Percentiles rank a stretch among this genome's conserved stretches.
Evolutionary conservation across 768 basidiomycete species (phyloP).

Genomic region (Termitomyces sp.): DNA sequence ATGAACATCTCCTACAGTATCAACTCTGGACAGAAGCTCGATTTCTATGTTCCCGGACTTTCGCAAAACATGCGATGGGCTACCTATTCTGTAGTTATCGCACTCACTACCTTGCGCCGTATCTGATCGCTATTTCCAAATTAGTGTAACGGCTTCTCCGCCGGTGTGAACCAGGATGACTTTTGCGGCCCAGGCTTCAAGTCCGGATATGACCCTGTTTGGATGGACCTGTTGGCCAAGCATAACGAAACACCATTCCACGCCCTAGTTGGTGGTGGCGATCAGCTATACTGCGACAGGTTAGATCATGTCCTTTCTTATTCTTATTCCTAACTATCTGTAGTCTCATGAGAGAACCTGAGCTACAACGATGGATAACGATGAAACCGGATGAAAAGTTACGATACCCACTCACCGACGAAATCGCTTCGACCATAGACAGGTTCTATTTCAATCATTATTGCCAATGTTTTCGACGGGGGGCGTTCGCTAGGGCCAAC

Average conservation of each 20-base stretch:
- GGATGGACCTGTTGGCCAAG: slow-evolving; percentile 86
- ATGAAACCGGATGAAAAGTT: slow-evolving; percentile 59
- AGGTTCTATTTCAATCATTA: slow-evolving; percentile 91
- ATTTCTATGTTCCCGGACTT: slow-evolving; percentile 81
- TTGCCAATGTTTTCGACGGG: slow-evolving; percentile 79
- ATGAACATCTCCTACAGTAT: slow-evolving; percentile 79
- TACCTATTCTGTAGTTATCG: slow-evolving; percentile 63
- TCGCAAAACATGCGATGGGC: slow-evolving; percentile 90
- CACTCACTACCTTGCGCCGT: not conserved
- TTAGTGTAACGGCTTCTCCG: slow-evolving; percentile 86
- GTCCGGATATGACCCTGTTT: slow-evolving; percentile 86
- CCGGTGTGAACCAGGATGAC: slow-evolving; percentile 86
- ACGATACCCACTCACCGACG: slow-evolving; percentile 56
- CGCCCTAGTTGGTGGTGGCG: slow-evolving; percentile 89
- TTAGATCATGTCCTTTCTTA: slow-evolving; percentile 27
- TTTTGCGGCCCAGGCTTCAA: slow-evolving; percentile 80
- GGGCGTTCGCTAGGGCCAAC: slow-evolving; percentile 90
- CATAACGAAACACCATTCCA: slow-evolving; percentile 85
- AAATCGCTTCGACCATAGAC: slow-evolving; percentile 75
- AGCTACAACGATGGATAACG: slow-evolving; percentile 83
- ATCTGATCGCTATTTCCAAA: slow-evolving; percentile 4
- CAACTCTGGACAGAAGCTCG: slow-evolving; percentile 73
- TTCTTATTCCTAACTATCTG: not conserved
- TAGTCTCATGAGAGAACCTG: slow-evolving; percentile 82
- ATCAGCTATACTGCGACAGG: slow-evolving; percentile 88